Evolutionary conservation across 2,329 filamentous ascomycete genomes (phyloP), one percentile per base, ranked within the genome.

Genomic region (Fulvia fulva): DNA sequence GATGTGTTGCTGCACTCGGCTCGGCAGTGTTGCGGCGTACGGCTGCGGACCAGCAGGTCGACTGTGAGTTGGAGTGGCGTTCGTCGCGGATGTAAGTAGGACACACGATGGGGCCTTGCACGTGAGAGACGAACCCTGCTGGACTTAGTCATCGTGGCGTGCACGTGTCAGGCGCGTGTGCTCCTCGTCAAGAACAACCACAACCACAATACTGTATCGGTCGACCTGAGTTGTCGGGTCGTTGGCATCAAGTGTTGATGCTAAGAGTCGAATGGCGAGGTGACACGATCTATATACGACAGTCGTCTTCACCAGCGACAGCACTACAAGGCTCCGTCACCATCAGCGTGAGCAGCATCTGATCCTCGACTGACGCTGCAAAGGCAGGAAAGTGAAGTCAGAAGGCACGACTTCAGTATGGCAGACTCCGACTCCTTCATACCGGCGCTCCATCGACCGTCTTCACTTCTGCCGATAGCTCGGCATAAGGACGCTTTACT

Each of bases 391-490:
- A 22, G 37, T 50, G 46, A 56, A 51, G 23, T 21, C 50, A 7
- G 19, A 22, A 3, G 12, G 30, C 25, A 14, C 44, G 26, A 30
- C 26, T 21, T 37, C 30, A 55, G 22, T 11, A 71, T 74, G 71
- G 67, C 64, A 12, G 70, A 74, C 54, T 75, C 75, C 3, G 70
- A 76, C 8, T 70, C 75, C 16, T 81, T 85, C 64, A 93, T 97
- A 59, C 88, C 91, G 22, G 86, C 90, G 21, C 80, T 97, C 16
- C 89, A 97, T 75, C 96, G 94, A 70, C 92, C 93, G 0, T 78
- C 91, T 3, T 82, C 88, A 7, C 78, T 97, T 1, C 81, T 99
- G 1, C 93, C 94, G 0, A 97, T 99, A 61, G 85, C 92, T 30
- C 88, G 89, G 65, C 88, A 97, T 67, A 86, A 85, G 62, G 82